These are phyloP conservation scores for Coemansia sp. DNA, from an alignment of 371 early-diverging fungal genomes.

Conservation along the genomic window DNA sequence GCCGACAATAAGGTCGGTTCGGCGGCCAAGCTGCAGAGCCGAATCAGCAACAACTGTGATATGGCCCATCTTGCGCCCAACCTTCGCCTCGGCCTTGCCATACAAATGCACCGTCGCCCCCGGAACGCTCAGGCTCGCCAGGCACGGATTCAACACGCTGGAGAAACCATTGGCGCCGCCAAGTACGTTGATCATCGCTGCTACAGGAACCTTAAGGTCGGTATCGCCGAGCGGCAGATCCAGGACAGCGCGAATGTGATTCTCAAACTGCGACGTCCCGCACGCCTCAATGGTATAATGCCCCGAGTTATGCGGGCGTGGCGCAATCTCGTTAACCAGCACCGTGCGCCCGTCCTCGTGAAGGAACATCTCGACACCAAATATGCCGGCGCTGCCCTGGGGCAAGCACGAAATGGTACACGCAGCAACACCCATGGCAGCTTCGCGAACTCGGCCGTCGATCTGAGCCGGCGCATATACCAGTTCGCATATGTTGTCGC, in stretches of 20 bases:
- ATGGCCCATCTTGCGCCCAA: slow-evolving; percentile 97
- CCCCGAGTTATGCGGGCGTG: slow-evolving; percentile 98
- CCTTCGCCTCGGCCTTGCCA: slow-evolving; percentile 84
- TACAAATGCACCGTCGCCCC: slow-evolving; percentile 93
- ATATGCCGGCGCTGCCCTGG: slow-evolving; percentile 82
- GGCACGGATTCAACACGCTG: slow-evolving; percentile 58
- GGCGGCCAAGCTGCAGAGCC: slow-evolving; percentile 67
- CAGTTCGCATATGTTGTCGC: slow-evolving; percentile 90
- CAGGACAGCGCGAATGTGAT: slow-evolving; percentile 92
- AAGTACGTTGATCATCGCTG: slow-evolving; percentile 93
- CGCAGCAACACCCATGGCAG: slow-evolving; percentile 79
- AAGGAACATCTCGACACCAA: slow-evolving; percentile 96
- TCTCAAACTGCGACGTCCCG: slow-evolving; percentile 94
- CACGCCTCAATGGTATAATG: slow-evolving; percentile 98
- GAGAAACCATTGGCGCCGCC: slow-evolving; percentile 63
- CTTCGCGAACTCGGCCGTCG: slow-evolving; percentile 66
- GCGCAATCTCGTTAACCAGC: slow-evolving; percentile 94
- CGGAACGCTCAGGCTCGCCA: slow-evolving; percentile 66
- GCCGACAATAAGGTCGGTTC: slow-evolving; percentile 56
- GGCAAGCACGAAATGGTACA: slow-evolving; percentile 71
- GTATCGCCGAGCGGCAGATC: slow-evolving; percentile 93
- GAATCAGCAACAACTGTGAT: slow-evolving; percentile 88
- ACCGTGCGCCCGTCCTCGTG: slow-evolving; percentile 77
- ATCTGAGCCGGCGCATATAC: slow-evolving; percentile 96
- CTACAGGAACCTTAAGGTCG: slow-evolving; percentile 82